These are phyloP conservation scores for Penicillium maclennaniae DNA, from an alignment of 495 filamentous ascomycete genomes.

Conservation along the genomic window DNA sequence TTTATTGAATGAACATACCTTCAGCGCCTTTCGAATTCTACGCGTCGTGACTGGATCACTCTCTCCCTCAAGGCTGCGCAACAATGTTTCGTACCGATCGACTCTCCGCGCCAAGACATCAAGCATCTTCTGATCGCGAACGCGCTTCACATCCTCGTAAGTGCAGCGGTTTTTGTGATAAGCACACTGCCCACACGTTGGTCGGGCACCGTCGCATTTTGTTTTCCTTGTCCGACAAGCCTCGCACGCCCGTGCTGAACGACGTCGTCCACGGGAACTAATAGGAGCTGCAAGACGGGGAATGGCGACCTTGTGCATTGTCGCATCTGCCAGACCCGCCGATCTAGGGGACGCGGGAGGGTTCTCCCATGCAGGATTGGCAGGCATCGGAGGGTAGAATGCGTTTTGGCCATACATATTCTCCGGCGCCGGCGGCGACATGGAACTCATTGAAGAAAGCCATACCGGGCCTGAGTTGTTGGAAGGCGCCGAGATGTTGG, in stretches of 20 bases:
- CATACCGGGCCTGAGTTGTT: neutral
- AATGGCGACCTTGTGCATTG: constrained; percentile 31
- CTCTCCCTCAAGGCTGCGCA: constrained; percentile 34
- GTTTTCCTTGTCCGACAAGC: constrained; percentile 66
- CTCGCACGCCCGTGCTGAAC: constrained; percentile 61
- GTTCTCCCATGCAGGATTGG: neutral
- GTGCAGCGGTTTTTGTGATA: constrained; percentile 45
- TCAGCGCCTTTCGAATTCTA: constrained; percentile 33
- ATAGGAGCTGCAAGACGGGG: constrained; percentile 19
- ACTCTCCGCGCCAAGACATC: constrained; percentile 38
- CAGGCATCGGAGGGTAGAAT: neutral
- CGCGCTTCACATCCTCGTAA: constrained; percentile 57
- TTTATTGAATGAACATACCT: constrained; percentile 19
- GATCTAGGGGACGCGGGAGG: neutral
- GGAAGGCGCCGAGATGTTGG: neutral
- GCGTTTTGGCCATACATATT: neutral
- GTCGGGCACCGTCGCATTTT: constrained; percentile 55
- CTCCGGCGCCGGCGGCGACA: neutral
- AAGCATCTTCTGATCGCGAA: constrained; percentile 50
- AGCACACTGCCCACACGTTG: constrained; percentile 51
- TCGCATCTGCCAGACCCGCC: neutral
- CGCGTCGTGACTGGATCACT: constrained; percentile 26
- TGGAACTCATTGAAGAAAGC: neutral
- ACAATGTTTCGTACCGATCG: constrained; percentile 42
- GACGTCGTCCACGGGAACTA: constrained; percentile 19